Conservation (phyloP, 2,329 filamentous ascomycete species). For the Alternaria sp. region DNA sequence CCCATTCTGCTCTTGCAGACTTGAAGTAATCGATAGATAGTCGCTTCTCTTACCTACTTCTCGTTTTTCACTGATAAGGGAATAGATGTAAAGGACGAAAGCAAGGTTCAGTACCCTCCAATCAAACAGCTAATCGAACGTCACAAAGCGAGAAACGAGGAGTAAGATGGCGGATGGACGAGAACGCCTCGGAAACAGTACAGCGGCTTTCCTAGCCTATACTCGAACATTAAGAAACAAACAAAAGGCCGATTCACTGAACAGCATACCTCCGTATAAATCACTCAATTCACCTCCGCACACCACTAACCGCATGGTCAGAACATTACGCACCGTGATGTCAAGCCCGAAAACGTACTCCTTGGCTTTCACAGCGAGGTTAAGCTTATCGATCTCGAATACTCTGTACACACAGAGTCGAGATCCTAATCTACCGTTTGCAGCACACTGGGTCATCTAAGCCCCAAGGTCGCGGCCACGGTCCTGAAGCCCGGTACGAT, state of each 20-base stretch:
- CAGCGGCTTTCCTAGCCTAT: slow-evolving; percentile 64
- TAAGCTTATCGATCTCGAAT: slow-evolving; percentile 96
- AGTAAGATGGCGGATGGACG: slow-evolving; percentile 3
- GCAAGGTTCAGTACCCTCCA: slow-evolving; percentile 13
- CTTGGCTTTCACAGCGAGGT: slow-evolving; percentile 94
- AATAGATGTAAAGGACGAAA: slow-evolving; percentile 15
- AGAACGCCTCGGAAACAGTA: slow-evolving; percentile 4
- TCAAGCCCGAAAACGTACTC: slow-evolving; percentile 94
- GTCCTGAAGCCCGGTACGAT: slow-evolving; percentile 59
- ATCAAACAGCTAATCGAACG: neutral
- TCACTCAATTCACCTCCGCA: slow-evolving; percentile 84
- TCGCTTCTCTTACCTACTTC: neutral
- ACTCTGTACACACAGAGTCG: slow-evolving; percentile 94
- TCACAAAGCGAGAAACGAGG: slow-evolving; percentile 8
- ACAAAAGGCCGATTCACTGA: slow-evolving; percentile 80
- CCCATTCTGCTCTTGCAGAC: neutral
- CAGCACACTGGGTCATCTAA: slow-evolving; percentile 92
- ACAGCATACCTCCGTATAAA: slow-evolving; percentile 81
- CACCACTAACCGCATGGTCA: slow-evolving; percentile 89
- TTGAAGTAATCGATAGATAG: slow-evolving; percentile 13
- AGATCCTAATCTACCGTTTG: slow-evolving; percentile 90
- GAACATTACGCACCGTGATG: slow-evolving; percentile 92
- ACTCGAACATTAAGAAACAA: slow-evolving; percentile 79
- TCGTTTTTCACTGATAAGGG: neutral
- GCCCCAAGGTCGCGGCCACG: slow-evolving; percentile 83